phyloP scores from a whole-genome alignment of 1,284 basidiomycete species.

The Melanopsichium pennsylvanicum region DNA sequence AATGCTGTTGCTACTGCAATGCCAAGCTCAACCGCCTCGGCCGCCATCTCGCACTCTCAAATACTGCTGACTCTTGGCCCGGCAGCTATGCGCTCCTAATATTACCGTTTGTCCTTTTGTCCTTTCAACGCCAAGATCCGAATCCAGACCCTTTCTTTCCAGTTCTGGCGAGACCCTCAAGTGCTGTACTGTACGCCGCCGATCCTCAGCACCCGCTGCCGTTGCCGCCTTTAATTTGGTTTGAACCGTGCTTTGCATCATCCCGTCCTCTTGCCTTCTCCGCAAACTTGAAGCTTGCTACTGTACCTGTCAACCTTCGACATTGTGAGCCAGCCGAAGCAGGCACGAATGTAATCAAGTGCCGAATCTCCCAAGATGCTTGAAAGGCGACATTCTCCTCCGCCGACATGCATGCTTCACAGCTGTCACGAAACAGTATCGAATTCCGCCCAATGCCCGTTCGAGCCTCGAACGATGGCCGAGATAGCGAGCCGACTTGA shows the following conservation, averaged over 20 bases:
- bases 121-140: too few species aligned
- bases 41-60: slow-evolving; percentile 2
- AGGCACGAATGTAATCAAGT: too few species aligned
- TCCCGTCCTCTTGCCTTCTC: neutral
- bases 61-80: slow-evolving; percentile 1
- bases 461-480: neutral
- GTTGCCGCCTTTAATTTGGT: neutral
- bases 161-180: too few species aligned
- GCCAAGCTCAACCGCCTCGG: slow-evolving; percentile 9
- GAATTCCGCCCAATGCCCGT: neutral
- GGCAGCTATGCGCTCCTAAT: neutral
- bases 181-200: neutral
- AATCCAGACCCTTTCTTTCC: too few species aligned
- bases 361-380: slow-evolving; percentile 14
- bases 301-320: too few species aligned
- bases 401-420: neutral
- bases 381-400: neutral
- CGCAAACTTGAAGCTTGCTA: too few species aligned
- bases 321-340: too few species aligned
- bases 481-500: neutral
- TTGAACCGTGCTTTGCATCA: neutral
- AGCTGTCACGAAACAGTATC: slow-evolving; percentile 1
- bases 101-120: too few species aligned
- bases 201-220: slow-evolving; percentile 3
- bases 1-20: neutral